Conservation (phyloP, 1,284 basidiomycete species). For the Ustilago loliicola region DNA sequence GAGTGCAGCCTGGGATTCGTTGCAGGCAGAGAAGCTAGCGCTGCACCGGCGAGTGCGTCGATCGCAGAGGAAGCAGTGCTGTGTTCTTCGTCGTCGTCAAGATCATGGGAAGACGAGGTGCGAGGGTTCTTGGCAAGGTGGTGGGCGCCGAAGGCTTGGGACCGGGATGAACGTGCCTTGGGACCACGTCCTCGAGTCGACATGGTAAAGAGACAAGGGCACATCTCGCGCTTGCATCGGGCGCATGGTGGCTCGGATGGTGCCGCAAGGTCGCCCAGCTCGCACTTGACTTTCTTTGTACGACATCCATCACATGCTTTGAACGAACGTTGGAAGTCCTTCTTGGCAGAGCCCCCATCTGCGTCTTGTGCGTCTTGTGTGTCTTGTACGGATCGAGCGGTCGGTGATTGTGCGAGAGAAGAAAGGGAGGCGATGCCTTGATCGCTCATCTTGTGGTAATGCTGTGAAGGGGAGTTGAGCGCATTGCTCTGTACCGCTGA, state of each 20-base stretch:
- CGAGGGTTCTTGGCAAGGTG: slow-evolving; percentile 47
- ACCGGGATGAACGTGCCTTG: slow-evolving; percentile 48
- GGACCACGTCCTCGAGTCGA: slow-evolving; percentile 49
- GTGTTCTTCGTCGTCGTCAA: slow-evolving; percentile 39
- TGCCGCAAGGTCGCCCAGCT: slow-evolving; percentile 50
- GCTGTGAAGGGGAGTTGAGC: slow-evolving; percentile 17
- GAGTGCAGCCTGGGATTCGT: slow-evolving; percentile 39
- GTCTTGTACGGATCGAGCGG: slow-evolving; percentile 21
- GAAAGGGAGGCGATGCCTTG: slow-evolving; percentile 9
- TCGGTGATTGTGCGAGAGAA: slow-evolving; percentile 16
- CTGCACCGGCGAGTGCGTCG: slow-evolving; percentile 48
- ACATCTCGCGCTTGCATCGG: slow-evolving; percentile 51
- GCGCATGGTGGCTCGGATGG: slow-evolving; percentile 56
- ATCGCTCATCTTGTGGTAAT: slow-evolving; percentile 39
- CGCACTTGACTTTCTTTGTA: slow-evolving; percentile 55
- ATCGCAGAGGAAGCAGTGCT: slow-evolving; percentile 37
- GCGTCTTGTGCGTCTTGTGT: slow-evolving; percentile 18
- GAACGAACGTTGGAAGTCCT: slow-evolving; percentile 54
- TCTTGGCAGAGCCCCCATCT: slow-evolving; percentile 34
- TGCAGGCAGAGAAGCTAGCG: slow-evolving; percentile 40
- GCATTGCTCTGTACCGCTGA: slow-evolving; percentile 28
- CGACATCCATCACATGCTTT: slow-evolving; percentile 56
- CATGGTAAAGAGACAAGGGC: slow-evolving; percentile 54
- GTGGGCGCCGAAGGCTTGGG: slow-evolving; percentile 48
- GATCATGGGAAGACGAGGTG: slow-evolving; percentile 30